Evolutionary conservation across 495 filamentous ascomycete species (phyloP).

Genomic region (Chaetomium fimeti): DNA sequence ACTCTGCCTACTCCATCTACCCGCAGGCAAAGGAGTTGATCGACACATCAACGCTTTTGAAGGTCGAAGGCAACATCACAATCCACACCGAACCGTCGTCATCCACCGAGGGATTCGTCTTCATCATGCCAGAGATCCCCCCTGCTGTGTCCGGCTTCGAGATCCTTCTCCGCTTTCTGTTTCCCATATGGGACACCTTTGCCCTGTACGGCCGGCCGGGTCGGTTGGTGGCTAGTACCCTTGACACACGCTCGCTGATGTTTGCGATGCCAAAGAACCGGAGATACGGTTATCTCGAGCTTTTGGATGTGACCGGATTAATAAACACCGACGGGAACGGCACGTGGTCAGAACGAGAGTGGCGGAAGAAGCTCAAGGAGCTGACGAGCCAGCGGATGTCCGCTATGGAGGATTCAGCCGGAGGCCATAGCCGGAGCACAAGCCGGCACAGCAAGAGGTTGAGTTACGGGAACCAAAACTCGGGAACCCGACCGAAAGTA

Average conservation of each 20-base stretch:
- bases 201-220: slow-evolving; percentile 87
- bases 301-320: slow-evolving; percentile 75
- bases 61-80: slow-evolving; percentile 87
- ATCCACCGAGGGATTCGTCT: slow-evolving; percentile 87
- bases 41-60: slow-evolving; percentile 89
- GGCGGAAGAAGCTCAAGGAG: slow-evolving; percentile 86
- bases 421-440: slow-evolving; percentile 58
- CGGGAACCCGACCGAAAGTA: slow-evolving; percentile 47
- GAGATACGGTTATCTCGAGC: slow-evolving; percentile 87
- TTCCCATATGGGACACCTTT: slow-evolving; percentile 93
- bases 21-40: slow-evolving; percentile 90
- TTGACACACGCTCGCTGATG: slow-evolving; percentile 89
- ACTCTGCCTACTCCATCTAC: slow-evolving; percentile 92
- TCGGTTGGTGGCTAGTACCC: slow-evolving; percentile 79
- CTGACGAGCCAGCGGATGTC: slow-evolving; percentile 78
- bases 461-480: slow-evolving; percentile 55
- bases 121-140: slow-evolving; percentile 94
- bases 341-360: slow-evolving; percentile 84
- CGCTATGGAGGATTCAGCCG: slow-evolving; percentile 46
- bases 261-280: slow-evolving; percentile 92
- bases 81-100: slow-evolving; percentile 73
- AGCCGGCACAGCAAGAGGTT: slow-evolving; percentile 62
- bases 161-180: slow-evolving; percentile 91
- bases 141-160: slow-evolving; percentile 92
- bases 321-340: slow-evolving; percentile 74